Percentiles rank a stretch among this genome's conserved stretches.
These are phyloP conservation scores for Kodamaea lidongshanica DNA, from an alignment of 805 yeast species.

Conservation along the genomic window DNA sequence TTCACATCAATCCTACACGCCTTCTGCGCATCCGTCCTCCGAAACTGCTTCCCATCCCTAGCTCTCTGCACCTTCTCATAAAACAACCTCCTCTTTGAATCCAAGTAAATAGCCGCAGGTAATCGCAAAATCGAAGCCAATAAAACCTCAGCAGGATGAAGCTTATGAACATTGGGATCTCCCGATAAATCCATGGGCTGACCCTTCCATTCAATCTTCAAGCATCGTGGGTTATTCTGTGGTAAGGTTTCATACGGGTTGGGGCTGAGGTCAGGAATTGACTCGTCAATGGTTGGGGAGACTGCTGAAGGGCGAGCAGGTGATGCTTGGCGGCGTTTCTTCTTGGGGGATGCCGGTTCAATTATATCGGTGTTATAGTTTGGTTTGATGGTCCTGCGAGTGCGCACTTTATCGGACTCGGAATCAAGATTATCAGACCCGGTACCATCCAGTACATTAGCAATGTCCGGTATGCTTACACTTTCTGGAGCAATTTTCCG, in stretches of 20 bases:
- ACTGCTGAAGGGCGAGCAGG: constrained; percentile 30
- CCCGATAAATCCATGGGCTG: constrained; percentile 84
- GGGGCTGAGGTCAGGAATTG: constrained; percentile 82
- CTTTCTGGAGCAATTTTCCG: too few relatives aligned
- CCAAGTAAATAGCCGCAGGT: constrained; percentile 78
- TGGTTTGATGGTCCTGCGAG: constrained; percentile 50
- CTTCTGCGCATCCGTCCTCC: constrained; percentile 97
- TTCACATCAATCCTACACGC: constrained; percentile 96
- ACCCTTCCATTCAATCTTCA: constrained; percentile 96
- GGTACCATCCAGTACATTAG: too few relatives aligned
- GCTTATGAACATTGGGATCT: constrained; percentile 65
- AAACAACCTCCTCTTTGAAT: constrained; percentile 65
- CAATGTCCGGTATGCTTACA: too few relatives aligned
- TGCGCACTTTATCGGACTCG: constrained; percentile 45
- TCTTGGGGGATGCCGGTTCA: constrained; percentile 31
- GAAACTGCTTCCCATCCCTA: constrained; percentile 66
- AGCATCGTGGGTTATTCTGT: constrained; percentile 53
- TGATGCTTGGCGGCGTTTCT: constrained; percentile 31
- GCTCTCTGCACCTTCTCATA: constrained; percentile 79
- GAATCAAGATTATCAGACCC: constrained; percentile 2
- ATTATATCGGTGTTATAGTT: constrained; percentile 14
- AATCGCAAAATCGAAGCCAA: constrained; percentile 85
- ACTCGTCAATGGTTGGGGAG: constrained; percentile 53
- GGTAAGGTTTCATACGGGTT: constrained; percentile 54
- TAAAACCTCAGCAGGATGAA: constrained; percentile 88